Conservation (phyloP, 257 asterid species). For the Marsdenia floribunda region DNA sequence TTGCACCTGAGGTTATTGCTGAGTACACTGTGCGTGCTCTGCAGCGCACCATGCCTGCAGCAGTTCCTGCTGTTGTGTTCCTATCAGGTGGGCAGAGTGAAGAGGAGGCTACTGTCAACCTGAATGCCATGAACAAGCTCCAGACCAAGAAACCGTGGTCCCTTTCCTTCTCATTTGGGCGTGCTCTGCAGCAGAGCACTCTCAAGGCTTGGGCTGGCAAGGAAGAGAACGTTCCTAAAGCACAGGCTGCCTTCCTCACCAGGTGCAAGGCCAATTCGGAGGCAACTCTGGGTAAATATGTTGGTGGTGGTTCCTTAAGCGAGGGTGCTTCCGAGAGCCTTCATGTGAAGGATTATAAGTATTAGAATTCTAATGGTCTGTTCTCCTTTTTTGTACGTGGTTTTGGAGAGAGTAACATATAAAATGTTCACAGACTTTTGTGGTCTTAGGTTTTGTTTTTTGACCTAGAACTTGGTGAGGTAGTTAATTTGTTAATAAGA, state of each 20-base stretch:
- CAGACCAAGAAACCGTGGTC: constrained; percentile 81
- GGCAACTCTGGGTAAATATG: constrained; percentile 77
- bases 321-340: constrained; percentile 94
- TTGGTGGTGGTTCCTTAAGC: constrained; percentile 39
- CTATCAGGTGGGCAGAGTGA: constrained; percentile 95
- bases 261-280: constrained; percentile 90
- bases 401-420: constrained; percentile 15
- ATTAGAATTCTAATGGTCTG: constrained; percentile 26
- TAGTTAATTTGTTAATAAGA: too few relatives aligned
- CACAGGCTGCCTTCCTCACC: constrained; percentile 63
- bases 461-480: neutral
- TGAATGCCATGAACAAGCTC: constrained; percentile 81
- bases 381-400: constrained; percentile 10
- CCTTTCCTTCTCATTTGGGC: constrained; percentile 86
- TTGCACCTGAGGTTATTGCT: constrained; percentile 63
- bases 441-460: neutral
- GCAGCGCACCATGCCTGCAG: constrained; percentile 91
- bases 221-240: constrained; percentile 60
- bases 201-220: constrained; percentile 93
- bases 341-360: constrained; percentile 82
- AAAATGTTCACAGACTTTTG: constrained; percentile 3
- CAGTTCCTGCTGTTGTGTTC: constrained; percentile 92
- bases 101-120: constrained; percentile 82
- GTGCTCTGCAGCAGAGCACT: constrained; percentile 93
- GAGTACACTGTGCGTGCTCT: constrained; percentile 79